Conservation (phyloP, 768 basidiomycete species). For the Leucosporidium creatinivorum region DNA sequence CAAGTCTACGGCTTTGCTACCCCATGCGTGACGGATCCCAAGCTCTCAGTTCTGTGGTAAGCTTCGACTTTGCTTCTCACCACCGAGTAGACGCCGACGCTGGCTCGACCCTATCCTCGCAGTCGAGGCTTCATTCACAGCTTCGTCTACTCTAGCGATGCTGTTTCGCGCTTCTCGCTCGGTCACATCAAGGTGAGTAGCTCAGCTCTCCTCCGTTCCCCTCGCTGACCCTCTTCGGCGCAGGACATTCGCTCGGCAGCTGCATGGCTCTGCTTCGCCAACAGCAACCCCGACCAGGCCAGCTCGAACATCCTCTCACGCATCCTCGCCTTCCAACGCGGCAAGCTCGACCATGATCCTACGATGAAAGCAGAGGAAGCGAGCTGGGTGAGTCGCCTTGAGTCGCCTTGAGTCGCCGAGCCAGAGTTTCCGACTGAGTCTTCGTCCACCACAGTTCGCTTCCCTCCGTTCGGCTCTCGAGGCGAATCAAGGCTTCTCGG, state of each 20-base stretch:
- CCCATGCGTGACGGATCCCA: neutral
- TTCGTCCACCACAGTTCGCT: neutral
- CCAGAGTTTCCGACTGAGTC: too few species aligned
- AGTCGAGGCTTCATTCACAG: neutral
- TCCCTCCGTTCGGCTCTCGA: neutral
- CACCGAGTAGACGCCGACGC: neutral
- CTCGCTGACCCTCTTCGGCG: neutral
- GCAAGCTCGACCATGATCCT: neutral
- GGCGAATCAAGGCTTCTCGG: neutral
- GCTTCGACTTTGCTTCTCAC: neutral
- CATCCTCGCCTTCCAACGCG: neutral
- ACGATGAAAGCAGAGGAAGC: neutral
- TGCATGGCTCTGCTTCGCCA: conserved; percentile 5
- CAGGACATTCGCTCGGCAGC: conserved; percentile 5
- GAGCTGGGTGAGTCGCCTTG: neutral
- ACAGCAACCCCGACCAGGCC: neutral
- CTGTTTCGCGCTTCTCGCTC: conserved; percentile 1
- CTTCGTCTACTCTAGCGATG: conserved; percentile 1
- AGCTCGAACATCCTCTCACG: conserved; percentile 5
- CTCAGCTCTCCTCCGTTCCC: neutral
- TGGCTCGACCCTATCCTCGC: neutral
- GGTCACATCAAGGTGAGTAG: neutral
- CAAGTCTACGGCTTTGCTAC: conserved; percentile 3
- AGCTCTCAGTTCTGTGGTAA: neutral
- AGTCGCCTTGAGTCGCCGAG: neutral